Percentiles rank a stretch among this genome's conserved stretches.
Evolutionary conservation across 2,329 filamentous ascomycete genomes (phyloP).

Genomic region (Aurifilum marmelostoma): DNA sequence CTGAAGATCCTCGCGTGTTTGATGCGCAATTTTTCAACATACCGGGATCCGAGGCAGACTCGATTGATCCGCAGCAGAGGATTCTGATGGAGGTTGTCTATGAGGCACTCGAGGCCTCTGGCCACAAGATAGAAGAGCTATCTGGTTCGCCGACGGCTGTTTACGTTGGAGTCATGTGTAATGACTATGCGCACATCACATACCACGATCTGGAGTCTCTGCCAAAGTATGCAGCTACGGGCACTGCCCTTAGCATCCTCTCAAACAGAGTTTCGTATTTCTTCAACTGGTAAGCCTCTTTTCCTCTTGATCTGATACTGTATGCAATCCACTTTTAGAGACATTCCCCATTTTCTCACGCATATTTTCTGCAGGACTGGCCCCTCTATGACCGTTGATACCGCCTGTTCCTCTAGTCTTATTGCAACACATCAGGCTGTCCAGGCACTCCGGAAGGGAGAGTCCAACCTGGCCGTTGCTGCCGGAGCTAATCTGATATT

Average conservation of each 20-base stretch:
- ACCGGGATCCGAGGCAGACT: conserved; percentile 29
- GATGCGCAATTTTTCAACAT: conserved; percentile 37
- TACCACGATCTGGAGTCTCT: conserved; percentile 29
- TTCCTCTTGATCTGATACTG: too few relatives aligned
- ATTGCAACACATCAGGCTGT: conserved; percentile 45
- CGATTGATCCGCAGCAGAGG: conserved; percentile 25
- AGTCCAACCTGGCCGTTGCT: conserved; percentile 39
- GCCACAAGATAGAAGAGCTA: conserved; percentile 30
- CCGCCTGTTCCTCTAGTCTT: conserved; percentile 47
- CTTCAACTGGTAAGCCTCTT: conserved; percentile 39
- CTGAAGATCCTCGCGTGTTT: conserved; percentile 15
- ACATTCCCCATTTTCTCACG: neutral
- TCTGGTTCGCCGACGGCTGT: conserved; percentile 36
- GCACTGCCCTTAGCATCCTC: conserved; percentile 37
- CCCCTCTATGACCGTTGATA: conserved; percentile 47
- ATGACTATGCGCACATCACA: conserved; percentile 34
- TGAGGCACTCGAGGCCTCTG: conserved; percentile 33
- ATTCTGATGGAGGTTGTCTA: conserved; percentile 33
- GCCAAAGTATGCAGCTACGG: conserved; percentile 39
- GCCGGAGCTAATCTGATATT: conserved; percentile 42
- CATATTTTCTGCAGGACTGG: conserved; percentile 31
- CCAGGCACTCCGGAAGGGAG: conserved; percentile 38
- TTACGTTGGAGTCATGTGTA: conserved; percentile 34
- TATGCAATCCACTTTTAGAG: conserved; percentile 38
- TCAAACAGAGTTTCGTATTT: conserved; percentile 45